Conservation (phyloP, 768 basidiomycete genomes). For the Collybia sordida region DNA sequence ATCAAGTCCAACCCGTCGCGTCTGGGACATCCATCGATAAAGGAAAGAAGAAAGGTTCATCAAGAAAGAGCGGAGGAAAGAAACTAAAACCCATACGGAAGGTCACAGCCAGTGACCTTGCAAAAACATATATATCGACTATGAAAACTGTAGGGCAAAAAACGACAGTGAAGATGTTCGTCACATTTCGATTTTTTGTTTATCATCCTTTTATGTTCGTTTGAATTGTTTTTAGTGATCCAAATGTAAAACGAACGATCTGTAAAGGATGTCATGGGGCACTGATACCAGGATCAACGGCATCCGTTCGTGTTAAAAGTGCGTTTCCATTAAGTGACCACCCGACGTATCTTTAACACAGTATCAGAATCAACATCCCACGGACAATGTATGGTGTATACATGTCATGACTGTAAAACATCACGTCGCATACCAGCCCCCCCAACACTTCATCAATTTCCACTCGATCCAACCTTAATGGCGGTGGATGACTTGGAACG, state of each 20-base stretch:
- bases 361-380: conserved; percentile 38
- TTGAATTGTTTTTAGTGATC: conserved; percentile 54
- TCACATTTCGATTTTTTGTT: conserved; percentile 8
- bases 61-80: conserved; percentile 14
- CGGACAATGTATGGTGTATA: conserved; percentile 55
- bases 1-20: background rate
- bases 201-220: background rate
- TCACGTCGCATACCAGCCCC: conserved; percentile 71
- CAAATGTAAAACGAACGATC: conserved; percentile 76
- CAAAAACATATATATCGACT: conserved; percentile 59
- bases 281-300: conserved; percentile 68
- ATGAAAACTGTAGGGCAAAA: conserved; percentile 77
- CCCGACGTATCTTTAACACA: background rate
- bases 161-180: conserved; percentile 76
- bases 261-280: conserved; percentile 69
- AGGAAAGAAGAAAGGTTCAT: background rate
- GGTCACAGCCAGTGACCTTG: conserved; percentile 47
- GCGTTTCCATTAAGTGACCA: conserved; percentile 14
- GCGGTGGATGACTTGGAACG: too few species aligned
- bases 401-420: conserved; percentile 57
- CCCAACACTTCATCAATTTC: conserved; percentile 26
- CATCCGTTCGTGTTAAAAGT: conserved; percentile 67
- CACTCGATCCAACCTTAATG: too few species aligned
- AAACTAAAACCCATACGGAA: conserved; percentile 24
- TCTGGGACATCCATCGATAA: background rate